Evolutionary conservation across 176 grass and related monocot species (phyloP), one percentile per base, ranked within the genome.

Genomic region (barley (Hordeum vulgare)): DNA sequence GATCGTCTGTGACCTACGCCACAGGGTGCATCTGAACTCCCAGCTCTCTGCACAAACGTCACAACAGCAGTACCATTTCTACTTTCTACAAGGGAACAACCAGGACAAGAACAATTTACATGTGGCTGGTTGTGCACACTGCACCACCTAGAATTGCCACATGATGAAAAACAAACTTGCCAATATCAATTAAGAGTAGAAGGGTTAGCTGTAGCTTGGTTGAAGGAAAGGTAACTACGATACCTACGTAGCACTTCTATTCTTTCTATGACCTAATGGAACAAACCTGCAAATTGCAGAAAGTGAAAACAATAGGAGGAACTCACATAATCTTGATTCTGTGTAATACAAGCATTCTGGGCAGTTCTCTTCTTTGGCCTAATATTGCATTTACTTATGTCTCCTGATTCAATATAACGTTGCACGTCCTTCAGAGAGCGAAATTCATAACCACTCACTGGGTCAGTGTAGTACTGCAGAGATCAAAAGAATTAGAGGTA

Each of bases 401-500:
- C 87, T 36, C 92, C 92, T 53, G 86, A 76, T 77, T 80, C 26
- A 85, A 94, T 69, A 84, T 87, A 94, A n/a, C 86, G 86, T 26
- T 74, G 65, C 63, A 82, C 92, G 85, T 91, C 92, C 84, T 94
- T 94, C 59, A 94, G 15, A 53, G 89, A 94, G 54, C 84, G 89
- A 58, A 94, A 91, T 71, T 94, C 89, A 85, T 94, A 94, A 79
- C 89, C 92, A 89, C 81, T 91, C 47, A 79, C 66, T 76, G 92
- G 89, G 74, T 94, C 92, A 83, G 89, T 87, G 86, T 94, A 94
- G 54, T 82, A 87, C 92, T 94, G 84, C 70, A 84, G 45, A 66
- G 28, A 88, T 61, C 11, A 86, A 71, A 82, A 79, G 13, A 81
- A 90, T 39, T 28, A 67, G 24, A 68, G 49, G 41, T 47, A 68